Base-by-base conservation (phyloP, 345 rosid genomes). In the Ceriops tagal region DNA sequence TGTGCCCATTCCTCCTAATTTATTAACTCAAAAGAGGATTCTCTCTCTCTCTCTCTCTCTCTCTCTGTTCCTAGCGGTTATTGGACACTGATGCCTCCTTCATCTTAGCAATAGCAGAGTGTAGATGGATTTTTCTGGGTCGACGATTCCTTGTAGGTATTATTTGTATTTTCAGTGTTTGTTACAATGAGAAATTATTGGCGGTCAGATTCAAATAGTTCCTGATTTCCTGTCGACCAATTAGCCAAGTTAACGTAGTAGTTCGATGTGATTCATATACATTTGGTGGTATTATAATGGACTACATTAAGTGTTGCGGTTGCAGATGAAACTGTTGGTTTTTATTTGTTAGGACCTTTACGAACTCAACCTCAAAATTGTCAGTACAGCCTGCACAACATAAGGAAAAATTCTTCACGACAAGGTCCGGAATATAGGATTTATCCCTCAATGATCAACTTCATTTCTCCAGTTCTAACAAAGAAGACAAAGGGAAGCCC, bases 401-500 rank as follows among this genome's bases (percentile, higher is more conserved):
- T 43, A 43, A 43, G 13, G 49, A 13, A 43, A 43, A 43, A 43
- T 13, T 18, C 49, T 13, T 43, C 49, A 43, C 49, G 30, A 24
- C 28, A 8, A 7, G 11, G 16, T 24, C 30, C 5, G 30, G 4
- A 22, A 55, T 24, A 8, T 4, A 3, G 18, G 59, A 21, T 28
- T 39, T 56, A 4, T 19, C 16, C 16, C 28, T n/a, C 31, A 39
- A 56, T 65, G 77, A 72, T 83, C 78, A 74, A 71, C 77, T 78
- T 86, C 72, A 86, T 83, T 71, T 74, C 86, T 58, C 79, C 82
- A 61, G 79, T 68, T 20, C 67, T 71, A 69, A 85, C 6, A 39
- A 86, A 86, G 84, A 90, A 87, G 76, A 80, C 68, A 64, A 83
- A 72, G 39, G 92, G 86, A 62, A 86, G 80, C 70, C 92, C 93